A percentile compares a stretch with the other conserved stretches of the same genome.
Evolutionary conservation across 257 asterid species (phyloP).

Genomic region (Penstemon eatonii): DNA sequence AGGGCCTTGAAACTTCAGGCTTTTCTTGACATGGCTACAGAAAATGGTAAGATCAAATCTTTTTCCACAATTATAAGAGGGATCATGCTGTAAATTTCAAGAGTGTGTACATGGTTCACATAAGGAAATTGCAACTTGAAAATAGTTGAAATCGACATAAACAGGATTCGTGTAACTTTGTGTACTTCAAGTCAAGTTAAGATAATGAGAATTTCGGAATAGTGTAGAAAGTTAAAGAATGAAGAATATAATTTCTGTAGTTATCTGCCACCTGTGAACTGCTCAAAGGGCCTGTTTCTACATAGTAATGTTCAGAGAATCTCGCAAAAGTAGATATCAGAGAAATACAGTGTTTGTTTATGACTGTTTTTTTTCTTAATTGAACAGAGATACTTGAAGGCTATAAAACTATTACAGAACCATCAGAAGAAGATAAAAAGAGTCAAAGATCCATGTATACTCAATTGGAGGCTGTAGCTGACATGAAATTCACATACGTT

Average conservation of each 20-base stretch:
- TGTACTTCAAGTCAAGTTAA: not conserved
- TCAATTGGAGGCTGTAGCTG: slow-evolving; percentile 94
- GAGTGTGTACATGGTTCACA: slow-evolving; percentile 5
- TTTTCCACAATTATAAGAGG: slow-evolving; percentile 3
- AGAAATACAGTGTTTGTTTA: slow-evolving; percentile 22
- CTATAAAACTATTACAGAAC: slow-evolving; percentile 63
- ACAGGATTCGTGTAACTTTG: not conserved
- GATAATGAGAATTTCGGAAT: slow-evolving; percentile 1
- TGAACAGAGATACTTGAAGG: slow-evolving; percentile 86
- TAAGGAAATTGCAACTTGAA: not conserved
- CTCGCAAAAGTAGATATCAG: slow-evolving; percentile 1
- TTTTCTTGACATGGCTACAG: slow-evolving; percentile 95
- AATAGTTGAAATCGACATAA: not conserved
- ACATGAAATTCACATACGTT: slow-evolving; percentile 94
- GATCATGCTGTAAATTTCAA: slow-evolving; percentile 23
- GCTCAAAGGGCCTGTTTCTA: not conserved
- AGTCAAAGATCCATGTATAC: slow-evolving; percentile 91
- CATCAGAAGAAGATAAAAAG: slow-evolving; percentile 80
- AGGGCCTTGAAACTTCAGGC: slow-evolving; percentile 99
- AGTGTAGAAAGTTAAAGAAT: not conserved
- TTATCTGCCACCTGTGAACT: not conserved
- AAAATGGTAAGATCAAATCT: slow-evolving; percentile 54
- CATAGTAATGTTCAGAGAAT: not conserved
- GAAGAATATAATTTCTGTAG: not conserved
- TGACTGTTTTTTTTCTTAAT: slow-evolving; percentile 24